Conservation (phyloP, 805 yeast species). For the Saturnispora gosingensis region DNA sequence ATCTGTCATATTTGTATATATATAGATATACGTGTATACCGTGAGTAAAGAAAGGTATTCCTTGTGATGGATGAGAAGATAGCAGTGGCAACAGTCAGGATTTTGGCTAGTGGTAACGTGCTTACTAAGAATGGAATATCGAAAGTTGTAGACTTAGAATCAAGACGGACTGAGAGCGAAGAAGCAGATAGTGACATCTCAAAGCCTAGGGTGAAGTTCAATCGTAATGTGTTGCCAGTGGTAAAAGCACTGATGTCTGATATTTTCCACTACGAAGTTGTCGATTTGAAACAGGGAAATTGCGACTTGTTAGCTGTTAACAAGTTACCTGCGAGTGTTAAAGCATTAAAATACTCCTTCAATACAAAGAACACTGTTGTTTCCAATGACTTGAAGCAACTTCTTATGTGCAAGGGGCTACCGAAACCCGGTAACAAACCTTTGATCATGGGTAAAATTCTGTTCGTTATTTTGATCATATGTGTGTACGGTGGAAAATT, state of each 20-base stretch:
- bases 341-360: slow-evolving; percentile 17
- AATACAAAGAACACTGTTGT: slow-evolving; percentile 9
- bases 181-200: neutral
- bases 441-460: slow-evolving; percentile 21
- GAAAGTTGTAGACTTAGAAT: slow-evolving; percentile 24
- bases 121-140: slow-evolving; percentile 16
- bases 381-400: slow-evolving; percentile 3
- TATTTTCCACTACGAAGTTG: slow-evolving; percentile 21
- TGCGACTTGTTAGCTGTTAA: slow-evolving; percentile 23
- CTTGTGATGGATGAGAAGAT: neutral
- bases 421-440: slow-evolving; percentile 20
- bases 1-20: neutral
- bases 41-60: neutral
- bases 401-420: slow-evolving; percentile 14
- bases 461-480: slow-evolving; percentile 21
- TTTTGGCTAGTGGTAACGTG: neutral
- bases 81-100: neutral
- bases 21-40: neutral
- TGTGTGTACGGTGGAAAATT: slow-evolving; percentile 23
- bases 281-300: slow-evolving; percentile 9
- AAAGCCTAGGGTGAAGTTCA: slow-evolving; percentile 22
- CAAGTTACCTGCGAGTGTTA: slow-evolving; percentile 15
- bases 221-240: slow-evolving; percentile 17
- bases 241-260: neutral
- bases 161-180: slow-evolving; percentile 12